Base-by-base conservation (phyloP, 129 eudicot species). In the Arctium minus region DNA sequence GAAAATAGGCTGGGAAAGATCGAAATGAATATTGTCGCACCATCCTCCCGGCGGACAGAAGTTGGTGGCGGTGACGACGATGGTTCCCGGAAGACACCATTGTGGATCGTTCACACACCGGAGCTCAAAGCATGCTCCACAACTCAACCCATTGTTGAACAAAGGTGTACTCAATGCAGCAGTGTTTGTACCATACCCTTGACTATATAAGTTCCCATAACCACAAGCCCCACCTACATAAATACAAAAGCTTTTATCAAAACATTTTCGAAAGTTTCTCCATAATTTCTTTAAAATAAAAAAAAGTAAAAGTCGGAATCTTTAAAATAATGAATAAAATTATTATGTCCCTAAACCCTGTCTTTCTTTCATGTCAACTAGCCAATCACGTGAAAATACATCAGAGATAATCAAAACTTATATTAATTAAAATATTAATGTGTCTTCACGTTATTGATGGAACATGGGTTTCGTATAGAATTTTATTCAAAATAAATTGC, bases 21-120 rank as follows among this genome's bases (percentile, higher is more conserved):
- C 97, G 12, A 93, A 91, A 88, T 93, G 97, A 68, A 88, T 92
- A 89, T 88, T 88, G 36, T 86, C 88, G 15, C 97, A 93, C 91
- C 97, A 91, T 27, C 97, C 97, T 0, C 97, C 96, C 0, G 97
- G 97, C 2, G 97, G 97, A 30, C 97, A 93, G 72, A 93, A 93
- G 60, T 93, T 93, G n/a, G 97, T 93, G 88, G 97, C 97, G 2
- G 97, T 91, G 9, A 91, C 95, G 4, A 82, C 77, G 12, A 93
- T 91, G 62, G 89, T 80, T 3, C 97, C 97, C 0, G 88, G 88
- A 37, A 89, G 87, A 65, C 97, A 91, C 89, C 89, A 91, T 75
- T 86, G 80, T 13, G 88, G 93, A 77, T 87, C 97, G 67, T 89
- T 86, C 8, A 83, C 89, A 65, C 97, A 93, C 72, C 65, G 78